phyloP scores from a whole-genome alignment of 805 yeast species.

The Jamesozyma jinghongensis region DNA sequence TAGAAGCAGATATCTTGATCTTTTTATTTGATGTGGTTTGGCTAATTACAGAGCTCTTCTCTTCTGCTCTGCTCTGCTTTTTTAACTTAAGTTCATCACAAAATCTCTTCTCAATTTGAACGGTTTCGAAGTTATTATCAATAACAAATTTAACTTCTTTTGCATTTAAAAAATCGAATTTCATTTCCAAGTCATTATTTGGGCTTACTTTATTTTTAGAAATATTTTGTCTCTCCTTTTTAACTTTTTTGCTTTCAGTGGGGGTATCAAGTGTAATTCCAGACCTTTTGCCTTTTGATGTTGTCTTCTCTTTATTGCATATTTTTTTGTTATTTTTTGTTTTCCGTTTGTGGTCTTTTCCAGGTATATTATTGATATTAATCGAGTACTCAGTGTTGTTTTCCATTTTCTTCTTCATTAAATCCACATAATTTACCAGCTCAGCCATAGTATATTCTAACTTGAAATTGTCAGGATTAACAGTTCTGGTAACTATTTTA shows the following conservation, averaged over 20 bases:
- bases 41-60: not conserved
- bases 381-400: not conserved
- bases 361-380: not conserved
- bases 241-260: not conserved
- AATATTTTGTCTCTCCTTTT: too few relatives aligned
- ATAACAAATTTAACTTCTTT: slow-evolving; percentile 5
- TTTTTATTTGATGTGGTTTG: not conserved
- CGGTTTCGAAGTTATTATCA: slow-evolving; percentile 10
- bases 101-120: slow-evolving; percentile 8
- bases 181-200: not conserved
- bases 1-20: not conserved
- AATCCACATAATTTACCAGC: slow-evolving; percentile 10
- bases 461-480: slow-evolving; percentile 7
- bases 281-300: too few relatives aligned
- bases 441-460: slow-evolving; percentile 10
- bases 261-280: too few relatives aligned
- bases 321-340: too few relatives aligned
- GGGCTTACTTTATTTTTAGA: not conserved
- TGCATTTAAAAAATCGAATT: not conserved
- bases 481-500: slow-evolving; percentile 13
- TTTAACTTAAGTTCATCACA: not conserved
- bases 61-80: not conserved
- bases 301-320: too few relatives aligned
- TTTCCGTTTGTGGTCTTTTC: too few relatives aligned
- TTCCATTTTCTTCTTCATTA: not conserved